A percentile compares a stretch with the other conserved stretches of the same genome.
Conservation (phyloP, 306 rosid genomes). For the Malus sylvestris region DNA sequence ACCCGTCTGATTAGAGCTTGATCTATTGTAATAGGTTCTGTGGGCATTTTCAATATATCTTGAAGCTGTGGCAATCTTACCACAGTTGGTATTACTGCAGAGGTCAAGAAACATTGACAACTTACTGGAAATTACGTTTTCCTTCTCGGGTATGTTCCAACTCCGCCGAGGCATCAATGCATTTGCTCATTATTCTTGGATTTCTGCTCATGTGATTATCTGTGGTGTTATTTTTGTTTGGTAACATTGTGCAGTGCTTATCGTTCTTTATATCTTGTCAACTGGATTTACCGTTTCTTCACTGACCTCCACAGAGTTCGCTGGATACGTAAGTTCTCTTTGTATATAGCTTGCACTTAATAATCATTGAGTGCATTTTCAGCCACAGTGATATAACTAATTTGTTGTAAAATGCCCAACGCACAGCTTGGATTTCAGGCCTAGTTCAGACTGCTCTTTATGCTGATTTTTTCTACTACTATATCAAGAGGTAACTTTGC, state of each 20-base stretch:
- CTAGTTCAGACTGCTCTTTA: constrained; percentile 39
- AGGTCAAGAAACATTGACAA: constrained; percentile 21
- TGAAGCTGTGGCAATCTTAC: constrained; percentile 26
- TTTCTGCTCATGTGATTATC: background rate
- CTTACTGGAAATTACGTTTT: constrained; percentile 22
- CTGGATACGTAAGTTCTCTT: constrained; percentile 25
- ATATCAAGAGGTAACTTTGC: constrained; percentile 23
- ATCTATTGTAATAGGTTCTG: background rate
- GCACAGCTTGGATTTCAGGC: constrained; percentile 41
- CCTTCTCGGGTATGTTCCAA: constrained; percentile 24
- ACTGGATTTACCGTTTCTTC: constrained; percentile 34
- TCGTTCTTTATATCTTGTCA: constrained; percentile 25
- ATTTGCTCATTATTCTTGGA: background rate
- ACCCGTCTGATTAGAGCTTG: background rate
- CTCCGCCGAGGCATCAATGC: background rate
- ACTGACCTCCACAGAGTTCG: constrained; percentile 20
- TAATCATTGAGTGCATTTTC: background rate
- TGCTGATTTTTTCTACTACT: constrained; percentile 39
- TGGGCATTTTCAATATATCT: constrained; percentile 25
- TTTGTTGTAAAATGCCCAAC: background rate
- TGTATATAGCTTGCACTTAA: background rate
- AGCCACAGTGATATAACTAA: background rate
- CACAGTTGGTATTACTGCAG: constrained; percentile 26
- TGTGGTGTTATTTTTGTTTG: background rate
- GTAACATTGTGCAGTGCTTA: constrained; percentile 15